These are phyloP conservation scores for Lasiosphaeris hirsuta DNA, from an alignment of 495 filamentous ascomycete species.

Conservation along the genomic window DNA sequence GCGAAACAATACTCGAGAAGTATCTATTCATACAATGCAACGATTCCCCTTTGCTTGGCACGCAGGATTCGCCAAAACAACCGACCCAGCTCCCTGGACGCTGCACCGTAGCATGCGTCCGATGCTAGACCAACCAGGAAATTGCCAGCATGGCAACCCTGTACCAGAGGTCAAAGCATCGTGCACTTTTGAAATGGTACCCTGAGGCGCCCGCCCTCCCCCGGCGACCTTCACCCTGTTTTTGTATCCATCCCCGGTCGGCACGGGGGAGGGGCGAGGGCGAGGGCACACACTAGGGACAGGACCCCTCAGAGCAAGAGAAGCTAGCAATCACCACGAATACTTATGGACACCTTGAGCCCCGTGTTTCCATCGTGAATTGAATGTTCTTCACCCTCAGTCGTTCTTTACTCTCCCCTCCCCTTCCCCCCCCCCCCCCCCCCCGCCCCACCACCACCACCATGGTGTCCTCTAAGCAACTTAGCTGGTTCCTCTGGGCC, in stretches of 20 bases:
- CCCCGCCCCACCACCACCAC: background rate
- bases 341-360: background rate
- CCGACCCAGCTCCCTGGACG: slow-evolving; percentile 2
- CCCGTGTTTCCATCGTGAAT: background rate
- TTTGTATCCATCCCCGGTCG: background rate
- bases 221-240: too few species aligned
- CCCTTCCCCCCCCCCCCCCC: too few species aligned
- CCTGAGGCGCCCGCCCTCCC: too few species aligned
- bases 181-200: too few species aligned
- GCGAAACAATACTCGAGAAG: background rate
- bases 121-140: background rate
- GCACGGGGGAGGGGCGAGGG: background rate
- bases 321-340: background rate
- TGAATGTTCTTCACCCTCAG: background rate
- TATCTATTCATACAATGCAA: background rate
- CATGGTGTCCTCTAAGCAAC: slow-evolving; percentile 8
- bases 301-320: background rate
- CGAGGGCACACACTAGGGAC: background rate
- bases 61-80: background rate
- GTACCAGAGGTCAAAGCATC: background rate
- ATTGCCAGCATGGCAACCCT: background rate
- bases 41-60: slow-evolving; percentile 4
- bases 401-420: background rate
- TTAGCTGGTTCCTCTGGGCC: slow-evolving; percentile 10
- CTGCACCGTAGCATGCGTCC: background rate